These are phyloP conservation scores for Anisodus acutangulus DNA, from an alignment of 257 asterid species.

Conservation along the genomic window DNA sequence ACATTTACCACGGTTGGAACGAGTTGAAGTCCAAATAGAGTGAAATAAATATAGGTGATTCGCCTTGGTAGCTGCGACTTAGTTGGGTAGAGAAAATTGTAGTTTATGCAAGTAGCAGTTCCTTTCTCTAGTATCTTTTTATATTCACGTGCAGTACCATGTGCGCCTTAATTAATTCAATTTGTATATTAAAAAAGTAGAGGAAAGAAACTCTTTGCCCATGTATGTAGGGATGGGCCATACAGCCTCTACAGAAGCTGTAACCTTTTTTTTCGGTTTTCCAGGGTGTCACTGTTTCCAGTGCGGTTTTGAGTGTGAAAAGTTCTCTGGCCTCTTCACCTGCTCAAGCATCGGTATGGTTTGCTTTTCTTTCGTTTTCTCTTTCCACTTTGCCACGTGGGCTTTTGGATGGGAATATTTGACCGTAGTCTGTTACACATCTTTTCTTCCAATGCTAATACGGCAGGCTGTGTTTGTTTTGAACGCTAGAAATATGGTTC, in stretches of 20 bases:
- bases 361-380: constrained; percentile 38
- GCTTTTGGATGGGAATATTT: constrained; percentile 23
- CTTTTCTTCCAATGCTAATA: neutral
- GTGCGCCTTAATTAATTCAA: neutral
- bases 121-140: constrained; percentile 15
- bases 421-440: neutral
- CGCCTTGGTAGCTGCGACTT: neutral
- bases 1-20: neutral
- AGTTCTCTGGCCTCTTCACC: constrained; percentile 68
- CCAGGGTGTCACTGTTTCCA: constrained; percentile 80
- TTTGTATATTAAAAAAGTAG: neutral
- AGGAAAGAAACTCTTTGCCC: constrained; percentile 13
- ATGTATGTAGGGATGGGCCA: constrained; percentile 24
- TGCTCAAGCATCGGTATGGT: constrained; percentile 74
- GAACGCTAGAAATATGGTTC: neutral
- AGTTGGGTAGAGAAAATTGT: neutral
- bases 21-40: constrained; percentile 14
- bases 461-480: neutral
- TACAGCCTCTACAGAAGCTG: constrained; percentile 24
- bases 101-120: neutral
- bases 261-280: constrained; percentile 37
- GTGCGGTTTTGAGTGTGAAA: constrained; percentile 70
- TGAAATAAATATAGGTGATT: neutral
- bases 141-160: neutral
- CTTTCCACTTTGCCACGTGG: constrained; percentile 7